Base-by-base conservation (phyloP, 2,329 filamentous ascomycete species). In the Sporothrix brasiliensis region DNA sequence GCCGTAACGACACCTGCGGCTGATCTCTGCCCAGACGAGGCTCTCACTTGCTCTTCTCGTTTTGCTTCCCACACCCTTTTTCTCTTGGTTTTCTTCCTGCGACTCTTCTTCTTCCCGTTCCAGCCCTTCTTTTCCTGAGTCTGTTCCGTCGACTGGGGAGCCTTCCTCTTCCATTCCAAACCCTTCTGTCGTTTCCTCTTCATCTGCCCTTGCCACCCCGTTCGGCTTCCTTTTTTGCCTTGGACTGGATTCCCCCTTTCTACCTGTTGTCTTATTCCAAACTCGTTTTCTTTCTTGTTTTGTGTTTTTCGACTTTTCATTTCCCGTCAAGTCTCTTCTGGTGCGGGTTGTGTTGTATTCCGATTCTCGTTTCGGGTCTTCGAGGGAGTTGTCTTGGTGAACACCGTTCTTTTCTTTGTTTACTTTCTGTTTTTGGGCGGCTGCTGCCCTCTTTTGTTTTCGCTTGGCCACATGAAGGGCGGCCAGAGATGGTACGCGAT, bases 1-100 rank as follows among this genome's bases (percentile, higher is more conserved):
- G 94, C 93, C 94, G 97, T 94, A 97, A 90, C 97, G 97, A 94
- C 93, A 93, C 87, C 71, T 85, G 93, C 92, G 93, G 93, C 91
- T 94, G 83, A 93, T 88, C 88, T 88, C 85, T 84, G 86, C 85
- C 81, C 82, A 83, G 63, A 70, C 52, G 70, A 67, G 70, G 66
- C 13, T 39, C 63, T 49, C 60, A 34, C 30, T 67, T 30, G 34
- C 56, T 60, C 19, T 44, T 63, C 49, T 49, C 19, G 34, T 30
- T 67, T 21, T 41, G 14, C 53, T 50, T 53, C 39, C n/a, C 10
- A 24, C 24, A 41, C 47, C 49, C 54, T n/a, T 41, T 66, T 27
- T 16, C 30, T 30, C 83, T 83, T 83, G 83, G 34, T 50, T 79
- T 79, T 73, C 13, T 56, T 52, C 54, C 63, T 67, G n/a, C n/a